Conservation (phyloP, 352 stramenopile species). For the Peronospora destructor region DNA sequence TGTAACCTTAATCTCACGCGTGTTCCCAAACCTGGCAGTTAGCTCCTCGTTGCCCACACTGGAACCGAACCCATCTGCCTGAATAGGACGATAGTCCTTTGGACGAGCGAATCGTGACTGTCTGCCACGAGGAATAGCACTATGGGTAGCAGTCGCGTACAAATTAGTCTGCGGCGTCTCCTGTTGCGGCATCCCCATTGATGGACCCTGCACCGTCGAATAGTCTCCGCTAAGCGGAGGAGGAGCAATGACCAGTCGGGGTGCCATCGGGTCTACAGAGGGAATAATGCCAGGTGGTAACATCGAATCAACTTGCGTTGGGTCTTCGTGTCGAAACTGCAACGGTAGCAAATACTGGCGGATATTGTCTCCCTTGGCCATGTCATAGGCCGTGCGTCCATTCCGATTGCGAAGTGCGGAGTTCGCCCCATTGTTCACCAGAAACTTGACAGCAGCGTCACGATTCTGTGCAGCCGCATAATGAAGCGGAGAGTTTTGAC, state of each 20-base stretch:
- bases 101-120: conserved; percentile 47
- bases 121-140: conserved; percentile 60
- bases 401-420: conserved; percentile 73
- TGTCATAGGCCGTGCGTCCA: conserved; percentile 74
- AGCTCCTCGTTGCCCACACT: conserved; percentile 86
- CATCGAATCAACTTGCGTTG: conserved; percentile 44
- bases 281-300: conserved; percentile 72
- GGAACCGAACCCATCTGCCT: conserved; percentile 84
- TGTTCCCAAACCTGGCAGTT: conserved; percentile 88
- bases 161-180: conserved; percentile 46
- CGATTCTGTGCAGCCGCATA: conserved; percentile 75
- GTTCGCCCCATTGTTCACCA: conserved; percentile 69
- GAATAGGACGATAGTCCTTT: conserved; percentile 75
- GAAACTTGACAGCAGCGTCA: conserved; percentile 63
- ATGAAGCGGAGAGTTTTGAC: conserved; percentile 78
- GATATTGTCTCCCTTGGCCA: conserved; percentile 78
- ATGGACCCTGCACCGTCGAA: conserved; percentile 17
- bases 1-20: conserved; percentile 66
- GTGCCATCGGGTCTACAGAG: conserved; percentile 56
- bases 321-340: conserved; percentile 85
- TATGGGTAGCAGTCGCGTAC: conserved; percentile 75
- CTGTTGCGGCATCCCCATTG: conserved; percentile 26
- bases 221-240: conserved; percentile 59
- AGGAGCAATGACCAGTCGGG: conserved; percentile 54
- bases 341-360: conserved; percentile 81